Conservation (phyloP, 192 early-diverging fungal genomes). For the Chytriomyces confervae region DNA sequence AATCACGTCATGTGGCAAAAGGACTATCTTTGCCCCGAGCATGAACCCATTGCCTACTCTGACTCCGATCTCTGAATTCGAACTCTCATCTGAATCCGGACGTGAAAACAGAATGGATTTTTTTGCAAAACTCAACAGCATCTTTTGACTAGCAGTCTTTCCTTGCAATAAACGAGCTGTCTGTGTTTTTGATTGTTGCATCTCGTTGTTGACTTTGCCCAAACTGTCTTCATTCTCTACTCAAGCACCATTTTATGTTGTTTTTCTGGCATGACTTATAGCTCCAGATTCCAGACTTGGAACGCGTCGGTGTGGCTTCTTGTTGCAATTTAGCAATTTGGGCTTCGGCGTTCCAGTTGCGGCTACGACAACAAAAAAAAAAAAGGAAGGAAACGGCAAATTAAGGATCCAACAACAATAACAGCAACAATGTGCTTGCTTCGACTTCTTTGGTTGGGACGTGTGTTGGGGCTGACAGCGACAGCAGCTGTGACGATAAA, state of each 20-base stretch:
- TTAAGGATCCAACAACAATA: not conserved
- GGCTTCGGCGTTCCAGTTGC: slow-evolving; percentile 34
- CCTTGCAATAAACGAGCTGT: no score
- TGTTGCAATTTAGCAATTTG: slow-evolving; percentile 41
- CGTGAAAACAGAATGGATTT: no score
- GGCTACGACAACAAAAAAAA: not conserved
- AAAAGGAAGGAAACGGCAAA: not conserved
- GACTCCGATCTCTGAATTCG: no score
- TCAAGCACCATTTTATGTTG: not conserved
- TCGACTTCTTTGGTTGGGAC: not conserved
- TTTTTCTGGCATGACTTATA: slow-evolving; percentile 42
- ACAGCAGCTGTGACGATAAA: not conserved
- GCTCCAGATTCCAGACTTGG: slow-evolving; percentile 50
- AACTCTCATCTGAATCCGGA: no score
- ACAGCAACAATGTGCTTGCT: no score
- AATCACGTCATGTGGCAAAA: no score
- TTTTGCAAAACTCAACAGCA: no score
- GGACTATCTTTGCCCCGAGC: no score
- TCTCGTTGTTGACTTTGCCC: not conserved
- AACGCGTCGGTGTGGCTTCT: slow-evolving; percentile 50
- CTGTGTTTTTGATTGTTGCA: no score
- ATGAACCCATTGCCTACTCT: no score
- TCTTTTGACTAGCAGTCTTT: no score
- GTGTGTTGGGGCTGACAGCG: not conserved
- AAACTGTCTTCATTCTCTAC: no score